phyloP scores from a whole-genome alignment of 768 basidiomycete genomes.

The Russula sp. region DNA sequence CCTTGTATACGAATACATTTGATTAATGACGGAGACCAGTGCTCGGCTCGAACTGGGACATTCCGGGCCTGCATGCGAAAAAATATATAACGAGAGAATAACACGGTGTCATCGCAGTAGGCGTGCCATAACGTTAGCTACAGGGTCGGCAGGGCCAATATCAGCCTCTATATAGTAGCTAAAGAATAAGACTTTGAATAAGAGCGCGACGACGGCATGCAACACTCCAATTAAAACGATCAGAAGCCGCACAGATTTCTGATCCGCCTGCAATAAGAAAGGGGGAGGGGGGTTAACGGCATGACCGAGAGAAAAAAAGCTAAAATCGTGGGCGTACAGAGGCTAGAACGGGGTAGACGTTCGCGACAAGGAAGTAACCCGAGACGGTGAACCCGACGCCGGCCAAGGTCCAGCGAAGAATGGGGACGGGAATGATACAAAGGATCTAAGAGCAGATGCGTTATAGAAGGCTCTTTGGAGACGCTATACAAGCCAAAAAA shows the following conservation, averaged over 20 bases:
- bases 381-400: conserved; percentile 70
- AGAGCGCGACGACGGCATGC: conserved; percentile 75
- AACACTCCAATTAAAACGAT: conserved; percentile 69
- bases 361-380: conserved; percentile 78
- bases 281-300: neutral
- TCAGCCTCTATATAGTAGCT: conserved; percentile 45
- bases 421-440: conserved; percentile 78
- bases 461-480: neutral
- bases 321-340: conserved; percentile 45
- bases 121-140: conserved; percentile 6
- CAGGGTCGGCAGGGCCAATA: conserved; percentile 34
- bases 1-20: conserved; percentile 3
- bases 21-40: neutral
- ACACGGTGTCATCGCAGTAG: neutral
- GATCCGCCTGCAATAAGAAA: conserved; percentile 56
- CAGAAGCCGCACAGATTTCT: conserved; percentile 77
- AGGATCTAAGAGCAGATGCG: conserved; percentile 46
- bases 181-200: conserved; percentile 79
- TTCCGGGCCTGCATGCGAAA: neutral
- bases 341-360: conserved; percentile 87
- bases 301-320: neutral
- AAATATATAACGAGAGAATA: neutral
- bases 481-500: neutral
- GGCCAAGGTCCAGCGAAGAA: conserved; percentile 78
- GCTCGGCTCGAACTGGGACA: neutral